Base-by-base conservation (phyloP, 208 protist species). In the Eutreptiella sp. region DNA sequence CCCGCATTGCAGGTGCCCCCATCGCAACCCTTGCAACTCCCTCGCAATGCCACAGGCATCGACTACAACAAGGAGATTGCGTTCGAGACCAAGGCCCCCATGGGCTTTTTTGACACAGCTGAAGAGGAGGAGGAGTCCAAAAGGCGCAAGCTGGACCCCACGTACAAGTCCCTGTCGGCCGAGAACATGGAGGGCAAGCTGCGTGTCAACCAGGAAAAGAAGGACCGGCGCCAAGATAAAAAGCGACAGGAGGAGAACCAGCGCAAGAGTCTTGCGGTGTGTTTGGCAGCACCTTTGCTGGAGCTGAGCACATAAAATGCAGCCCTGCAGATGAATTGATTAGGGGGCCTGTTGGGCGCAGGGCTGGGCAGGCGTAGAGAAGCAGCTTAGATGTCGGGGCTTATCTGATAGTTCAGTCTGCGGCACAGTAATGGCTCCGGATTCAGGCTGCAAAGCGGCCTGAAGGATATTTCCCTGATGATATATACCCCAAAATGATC, bases 51-150 rank as follows among this genome's bases (percentile, higher is more conserved):
- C 63, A n/a, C 61, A 34, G 62, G 69, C 16, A 81, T 94, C 19
- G 82, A 95, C 59, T 90, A 87, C 53, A 73, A 75, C 53, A 66
- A 63, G 29, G 89, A 95, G 60, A 93, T 94, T 46, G 85, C 89
- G 24, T 90, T 95, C 33, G 48, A 80, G 23, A 48, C 73, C 5
- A 69, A 75, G 46, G 69, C 73, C 26, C 72, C 76, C 9, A 23
- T 59, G 9, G 88, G 88, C 33, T 83, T 81, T 27, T 85, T 72
- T 66, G 76, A 85, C 38, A 79, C 64, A 7, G 24, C 54, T 0
- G 68, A 80, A 16, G 79, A 85, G 41, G 41, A 66, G 24, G 27
- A 14, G 21, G 63, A 19, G 23, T 26, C 66, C 31, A 34, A 23
- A 66, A 21, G 19, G 46, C 23, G 28, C 31, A 3, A 33, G n/a